These are phyloP conservation scores for Saprolegnia diclina DNA, from an alignment of 352 stramenopile genomes.

Conservation along the genomic window DNA sequence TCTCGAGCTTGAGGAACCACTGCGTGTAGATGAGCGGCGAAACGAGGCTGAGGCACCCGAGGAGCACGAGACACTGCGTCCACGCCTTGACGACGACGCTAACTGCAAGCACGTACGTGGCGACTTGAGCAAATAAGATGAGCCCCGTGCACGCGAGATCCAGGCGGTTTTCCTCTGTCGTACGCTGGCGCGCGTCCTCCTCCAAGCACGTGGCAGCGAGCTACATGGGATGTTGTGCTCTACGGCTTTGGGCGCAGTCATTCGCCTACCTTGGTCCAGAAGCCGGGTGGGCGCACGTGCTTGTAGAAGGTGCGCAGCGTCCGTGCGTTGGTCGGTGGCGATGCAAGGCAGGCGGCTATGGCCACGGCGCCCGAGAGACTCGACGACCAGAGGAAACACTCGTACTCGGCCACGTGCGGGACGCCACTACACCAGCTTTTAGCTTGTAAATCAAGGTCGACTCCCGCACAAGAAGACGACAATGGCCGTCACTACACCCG, in stretches of 20 bases:
- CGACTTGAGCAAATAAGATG: slow-evolving; percentile 53
- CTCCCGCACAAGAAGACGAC: slow-evolving; percentile 59
- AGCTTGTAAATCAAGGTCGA: too few species aligned
- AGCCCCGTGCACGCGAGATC: slow-evolving; percentile 59
- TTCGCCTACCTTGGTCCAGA: slow-evolving; percentile 32
- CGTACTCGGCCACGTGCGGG: slow-evolving; percentile 48
- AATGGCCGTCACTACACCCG: slow-evolving; percentile 49
- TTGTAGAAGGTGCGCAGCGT: slow-evolving; percentile 61
- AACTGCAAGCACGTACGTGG: slow-evolving; percentile 61
- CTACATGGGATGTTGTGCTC: background rate
- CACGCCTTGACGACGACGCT: slow-evolving; percentile 58
- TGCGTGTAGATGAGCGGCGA: slow-evolving; percentile 65
- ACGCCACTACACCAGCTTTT: background rate
- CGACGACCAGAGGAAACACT: slow-evolving; percentile 53
- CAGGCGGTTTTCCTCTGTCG: slow-evolving; percentile 53
- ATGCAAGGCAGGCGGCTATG: slow-evolving; percentile 39
- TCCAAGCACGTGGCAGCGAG: slow-evolving; percentile 66
- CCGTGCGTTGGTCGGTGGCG: slow-evolving; percentile 41
- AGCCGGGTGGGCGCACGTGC: slow-evolving; percentile 54
- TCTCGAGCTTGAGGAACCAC: slow-evolving; percentile 64
- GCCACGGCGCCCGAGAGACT: slow-evolving; percentile 45
- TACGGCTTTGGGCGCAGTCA: background rate
- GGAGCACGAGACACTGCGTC: slow-evolving; percentile 47
- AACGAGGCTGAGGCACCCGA: slow-evolving; percentile 36
- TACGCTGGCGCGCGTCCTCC: slow-evolving; percentile 40